Evolutionary conservation across 176 grass and related monocot genomes (phyloP), one percentile per base, ranked within the genome.

Genomic region (Phoenix dactylifera): DNA sequence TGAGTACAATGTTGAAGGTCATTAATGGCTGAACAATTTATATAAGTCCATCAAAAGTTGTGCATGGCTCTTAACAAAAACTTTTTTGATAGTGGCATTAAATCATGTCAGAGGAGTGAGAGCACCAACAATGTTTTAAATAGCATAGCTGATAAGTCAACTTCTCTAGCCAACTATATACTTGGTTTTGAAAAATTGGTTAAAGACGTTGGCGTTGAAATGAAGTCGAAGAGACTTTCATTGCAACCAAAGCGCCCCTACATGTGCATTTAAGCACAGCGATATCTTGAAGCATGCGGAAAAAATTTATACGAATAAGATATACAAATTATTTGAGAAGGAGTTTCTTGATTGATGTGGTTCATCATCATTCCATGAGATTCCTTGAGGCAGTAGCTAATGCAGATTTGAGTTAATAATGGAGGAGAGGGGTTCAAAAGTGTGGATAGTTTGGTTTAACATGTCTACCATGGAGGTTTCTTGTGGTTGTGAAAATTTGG

Each of bases 281-380:
- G 88, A 83, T 64, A 80, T 92, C 74, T 75, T 87, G 68, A 83
- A 83, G 65, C 83, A 87, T 39, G 88, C 83, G 50, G 72, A 80
- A 52, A 87, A 77, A 51, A 72, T 83, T 19, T 92, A 92, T 77
- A 92, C 80, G 55, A 71, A 83, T 50, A 92, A 81, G 76, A 86
- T 92, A 56, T 92, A 87, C 69, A 87, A 81, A 60, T 26, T 86
- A 29, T 92, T 92, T n/a, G 83, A 92, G n/a, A n/a, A n/a, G 4
- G 77, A 92, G 75, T 92, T 80, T 87, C 76, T 87, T 23, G 87
- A 91, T 1, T 79, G 87, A 26, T 91, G 87, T 71, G 83, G 83
- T 0, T 78, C 78, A 26, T 4, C 4, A 28, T 28, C 82, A 77
- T 80, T 83, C 76, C 53, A 87, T 85, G 72, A 76, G 72, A 66